Percentiles rank a stretch among this genome's conserved stretches.
These are phyloP conservation scores for Suillus placidus DNA, from an alignment of 768 basidiomycete species.

Conservation along the genomic window DNA sequence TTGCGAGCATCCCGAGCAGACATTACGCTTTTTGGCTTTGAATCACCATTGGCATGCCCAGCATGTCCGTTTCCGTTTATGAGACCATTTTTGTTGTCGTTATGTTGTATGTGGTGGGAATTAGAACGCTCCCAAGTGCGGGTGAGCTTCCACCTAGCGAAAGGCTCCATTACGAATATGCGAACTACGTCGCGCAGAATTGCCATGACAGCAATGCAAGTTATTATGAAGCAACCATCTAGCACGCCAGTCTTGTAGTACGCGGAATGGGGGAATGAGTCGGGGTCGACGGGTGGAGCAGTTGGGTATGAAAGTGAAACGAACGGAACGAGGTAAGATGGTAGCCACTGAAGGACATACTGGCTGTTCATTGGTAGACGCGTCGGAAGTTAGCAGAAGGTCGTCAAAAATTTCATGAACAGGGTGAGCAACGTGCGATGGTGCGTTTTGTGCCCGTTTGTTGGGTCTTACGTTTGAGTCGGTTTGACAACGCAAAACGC, in stretches of 20 bases:
- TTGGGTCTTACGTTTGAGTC: constrained; percentile 30
- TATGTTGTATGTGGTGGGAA: constrained; percentile 20
- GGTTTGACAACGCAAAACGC: constrained; percentile 29
- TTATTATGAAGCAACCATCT: constrained; percentile 79
- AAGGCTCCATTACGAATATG: constrained; percentile 74
- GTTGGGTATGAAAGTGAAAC: constrained; percentile 74
- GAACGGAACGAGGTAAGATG: constrained; percentile 64
- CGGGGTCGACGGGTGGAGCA: constrained; percentile 53
- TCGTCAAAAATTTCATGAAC: constrained; percentile 41
- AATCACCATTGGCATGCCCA: constrained; percentile 26
- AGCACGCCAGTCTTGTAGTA: constrained; percentile 75
- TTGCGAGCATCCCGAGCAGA: constrained; percentile 54
- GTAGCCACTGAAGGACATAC: constrained; percentile 45
- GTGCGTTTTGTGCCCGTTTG: constrained; percentile 37
- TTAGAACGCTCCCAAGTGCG: constrained; percentile 45
- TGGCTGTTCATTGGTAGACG: constrained; percentile 39
- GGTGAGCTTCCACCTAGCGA: constrained; percentile 76
- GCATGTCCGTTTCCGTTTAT: constrained; percentile 40
- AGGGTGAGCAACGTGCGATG: constrained; percentile 17
- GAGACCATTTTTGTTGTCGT: constrained; percentile 34
- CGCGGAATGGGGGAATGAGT: constrained; percentile 70
- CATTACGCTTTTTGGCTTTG: constrained; percentile 21
- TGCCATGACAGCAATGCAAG: constrained; percentile 88
- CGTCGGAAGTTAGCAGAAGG: constrained; percentile 18
- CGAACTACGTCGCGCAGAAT: constrained; percentile 79